Percentiles rank a stretch among this genome's conserved stretches.
Evolutionary conservation across 257 asterid species (phyloP).

Genomic region (Mitragyna speciosa): DNA sequence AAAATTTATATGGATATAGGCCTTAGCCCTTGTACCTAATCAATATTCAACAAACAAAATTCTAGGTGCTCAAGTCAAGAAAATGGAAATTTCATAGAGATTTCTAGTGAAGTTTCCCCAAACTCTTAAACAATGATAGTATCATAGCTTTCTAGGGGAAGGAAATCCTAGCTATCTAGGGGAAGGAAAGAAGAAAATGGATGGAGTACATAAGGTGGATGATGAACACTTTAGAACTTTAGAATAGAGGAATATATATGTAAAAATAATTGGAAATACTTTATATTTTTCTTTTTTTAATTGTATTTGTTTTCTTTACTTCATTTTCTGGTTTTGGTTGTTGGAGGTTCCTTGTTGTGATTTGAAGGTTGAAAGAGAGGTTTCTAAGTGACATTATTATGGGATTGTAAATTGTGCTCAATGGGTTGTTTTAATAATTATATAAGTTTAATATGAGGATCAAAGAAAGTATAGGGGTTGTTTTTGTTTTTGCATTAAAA

Average conservation of each 20-base stretch:
- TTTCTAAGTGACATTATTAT: background rate
- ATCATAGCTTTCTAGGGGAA: conserved; percentile 14
- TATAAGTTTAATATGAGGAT: background rate
- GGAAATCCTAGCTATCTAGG: conserved; percentile 13
- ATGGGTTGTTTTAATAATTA: background rate
- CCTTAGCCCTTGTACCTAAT: conserved; percentile 23
- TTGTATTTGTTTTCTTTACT: background rate
- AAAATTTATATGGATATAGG: conserved; percentile 30
- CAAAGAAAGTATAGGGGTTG: background rate
- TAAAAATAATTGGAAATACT: conserved; percentile 26
- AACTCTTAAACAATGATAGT: conserved; percentile 35
- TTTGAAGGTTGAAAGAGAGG: background rate
- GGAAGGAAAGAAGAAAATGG: conserved; percentile 26
- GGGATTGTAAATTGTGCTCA: conserved; percentile 3
- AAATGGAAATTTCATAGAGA: conserved; percentile 19
- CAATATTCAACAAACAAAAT: conserved; percentile 25
- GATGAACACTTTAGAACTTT: conserved; percentile 22
- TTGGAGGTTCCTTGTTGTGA: background rate
- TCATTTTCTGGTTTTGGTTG: conserved; percentile 6
- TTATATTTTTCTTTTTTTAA: conserved; percentile 14
- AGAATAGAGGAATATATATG: conserved; percentile 5
- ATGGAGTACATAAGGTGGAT: conserved; percentile 30
- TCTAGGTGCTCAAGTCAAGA: conserved; percentile 10
- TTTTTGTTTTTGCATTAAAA: background rate
- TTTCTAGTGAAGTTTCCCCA: conserved; percentile 43